phyloP scores from a whole-genome alignment of 306 rosid species.

The Begonia fuchsioides region DNA sequence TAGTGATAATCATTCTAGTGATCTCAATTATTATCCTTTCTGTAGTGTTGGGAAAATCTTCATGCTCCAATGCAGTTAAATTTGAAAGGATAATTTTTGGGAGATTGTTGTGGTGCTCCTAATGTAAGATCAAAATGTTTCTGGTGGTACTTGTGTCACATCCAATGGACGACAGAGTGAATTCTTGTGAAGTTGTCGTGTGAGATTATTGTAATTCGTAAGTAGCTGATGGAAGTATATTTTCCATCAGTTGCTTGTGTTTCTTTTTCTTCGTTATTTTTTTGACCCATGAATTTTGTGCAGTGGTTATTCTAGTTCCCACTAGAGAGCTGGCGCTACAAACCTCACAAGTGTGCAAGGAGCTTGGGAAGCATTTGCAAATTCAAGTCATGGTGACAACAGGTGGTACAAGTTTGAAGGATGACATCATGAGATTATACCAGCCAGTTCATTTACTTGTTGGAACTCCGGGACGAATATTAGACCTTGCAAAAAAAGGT shows the following conservation, averaged over 20 bases:
- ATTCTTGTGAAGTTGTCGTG: too few relatives aligned
- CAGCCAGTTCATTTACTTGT: conserved; percentile 95
- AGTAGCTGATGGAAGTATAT: too few relatives aligned
- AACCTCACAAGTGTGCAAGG: conserved; percentile 97
- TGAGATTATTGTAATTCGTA: too few relatives aligned
- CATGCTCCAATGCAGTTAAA: too few relatives aligned
- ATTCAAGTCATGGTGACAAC: conserved; percentile 97
- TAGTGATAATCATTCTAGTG: too few relatives aligned
- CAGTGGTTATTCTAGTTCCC: conserved; percentile 91
- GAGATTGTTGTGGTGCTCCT: too few relatives aligned
- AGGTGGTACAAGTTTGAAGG: conserved; percentile 95
- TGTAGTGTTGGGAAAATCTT: too few relatives aligned
- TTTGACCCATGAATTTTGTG: conserved; percentile 11
- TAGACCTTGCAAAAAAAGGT: conserved; percentile 89
- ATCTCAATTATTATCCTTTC: too few relatives aligned
- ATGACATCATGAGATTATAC: conserved; percentile 90
- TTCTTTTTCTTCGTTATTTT: neutral
- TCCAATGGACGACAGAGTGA: too few relatives aligned
- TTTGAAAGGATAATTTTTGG: too few relatives aligned
- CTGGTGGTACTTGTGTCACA: too few relatives aligned
- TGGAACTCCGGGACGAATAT: conserved; percentile 94
- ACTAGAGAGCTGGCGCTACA: conserved; percentile 95
- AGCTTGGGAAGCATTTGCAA: conserved; percentile 85
- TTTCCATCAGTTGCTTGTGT: neutral
- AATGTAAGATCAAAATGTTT: too few relatives aligned